Evolutionary conservation across 2,329 filamentous ascomycete genomes (phyloP), one percentile per base, ranked within the genome.

Genomic region (Tolypocladium guangdongense): DNA sequence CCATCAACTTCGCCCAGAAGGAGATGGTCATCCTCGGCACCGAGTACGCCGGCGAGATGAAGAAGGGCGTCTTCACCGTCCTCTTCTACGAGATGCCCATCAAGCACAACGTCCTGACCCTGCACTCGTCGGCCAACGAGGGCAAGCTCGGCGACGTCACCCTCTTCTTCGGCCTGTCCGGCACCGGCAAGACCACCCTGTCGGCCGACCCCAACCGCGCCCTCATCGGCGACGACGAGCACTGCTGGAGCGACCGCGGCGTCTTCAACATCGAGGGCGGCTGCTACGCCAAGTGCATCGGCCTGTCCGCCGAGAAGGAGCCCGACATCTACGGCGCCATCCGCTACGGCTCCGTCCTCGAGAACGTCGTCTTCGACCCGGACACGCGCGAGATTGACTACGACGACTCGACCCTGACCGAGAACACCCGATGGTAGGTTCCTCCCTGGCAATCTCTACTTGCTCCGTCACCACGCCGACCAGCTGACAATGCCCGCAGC

Each of bases 61-160:
- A 96, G 80, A 96, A 96, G 80, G 91, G 93, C 64, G 83, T 99
- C 73, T 99, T 99, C 82, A 99, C 93, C 49, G 90, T 99, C 50
- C 85, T 99, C 70, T 99, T 96, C 83, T 99, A 97, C 80, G 93
- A 99, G 80, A 99, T 97, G 91, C 93, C 93, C 57, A 89, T 99
- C 70, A 96, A 96, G 84, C 93, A 99, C 83, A 95, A 97, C 73
- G 92, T 99, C 64, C 78, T 99, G 62, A 99, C 93, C 41, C 86
- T 99, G 53, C 93, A 99, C 81, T 99, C 93, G 18, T 99, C 93
- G 10, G 93, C 93, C 68, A 99, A 99, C 76, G 88, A 99, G 82
- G 93, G 93, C 65, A 81, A 88, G 79, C 76, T 88, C 59, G 93
- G 93, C 61, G 93, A 99, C 68, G 93, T 99, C 55, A 97, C 93